A percentile compares a stretch with the other conserved stretches of the same genome.
Evolutionary conservation across 2,329 filamentous ascomycete genomes (phyloP).

Genomic region (Didymellaceae sp.): DNA sequence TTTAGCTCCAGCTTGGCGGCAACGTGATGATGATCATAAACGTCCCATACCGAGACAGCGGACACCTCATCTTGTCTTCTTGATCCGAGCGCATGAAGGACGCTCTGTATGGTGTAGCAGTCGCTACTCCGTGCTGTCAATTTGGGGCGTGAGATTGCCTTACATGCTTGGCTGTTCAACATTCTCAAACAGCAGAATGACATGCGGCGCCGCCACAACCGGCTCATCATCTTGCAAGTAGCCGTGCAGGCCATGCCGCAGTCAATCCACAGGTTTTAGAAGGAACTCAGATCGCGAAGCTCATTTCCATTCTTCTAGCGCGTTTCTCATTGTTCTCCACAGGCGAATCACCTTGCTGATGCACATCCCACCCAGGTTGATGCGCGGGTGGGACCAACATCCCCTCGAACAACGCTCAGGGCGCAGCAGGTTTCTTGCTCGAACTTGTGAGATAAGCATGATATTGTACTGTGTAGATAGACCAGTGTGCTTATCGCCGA

Average conservation of each 20-base stretch:
- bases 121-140: not conserved
- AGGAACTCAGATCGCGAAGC: conserved; percentile 1
- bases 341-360: conserved; percentile 16
- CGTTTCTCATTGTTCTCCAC: conserved; percentile 12
- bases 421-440: conserved; percentile 7
- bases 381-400: conserved; percentile 4
- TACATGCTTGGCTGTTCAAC: conserved; percentile 12
- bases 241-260: conserved; percentile 5
- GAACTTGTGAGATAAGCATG: not conserved
- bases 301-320: conserved; percentile 21
- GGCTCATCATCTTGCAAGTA: not conserved
- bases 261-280: conserved; percentile 1
- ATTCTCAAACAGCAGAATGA: not conserved
- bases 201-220: conserved; percentile 14
- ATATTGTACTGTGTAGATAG: too few species aligned
- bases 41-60: not conserved
- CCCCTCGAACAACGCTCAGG: not conserved
- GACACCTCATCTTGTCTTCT: conserved; percentile 8
- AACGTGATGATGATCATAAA: conserved; percentile 3
- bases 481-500: not conserved
- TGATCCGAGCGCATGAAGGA: conserved; percentile 1
- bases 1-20: conserved; percentile 9
- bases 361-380: conserved; percentile 4
- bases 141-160: conserved; percentile 1
- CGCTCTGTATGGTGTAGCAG: not conserved